A percentile compares a stretch with the other conserved stretches of the same genome.
Evolutionary conservation across 371 early-diverging fungal genomes (phyloP).

Genomic region (Rhizopus stolonifer): DNA sequence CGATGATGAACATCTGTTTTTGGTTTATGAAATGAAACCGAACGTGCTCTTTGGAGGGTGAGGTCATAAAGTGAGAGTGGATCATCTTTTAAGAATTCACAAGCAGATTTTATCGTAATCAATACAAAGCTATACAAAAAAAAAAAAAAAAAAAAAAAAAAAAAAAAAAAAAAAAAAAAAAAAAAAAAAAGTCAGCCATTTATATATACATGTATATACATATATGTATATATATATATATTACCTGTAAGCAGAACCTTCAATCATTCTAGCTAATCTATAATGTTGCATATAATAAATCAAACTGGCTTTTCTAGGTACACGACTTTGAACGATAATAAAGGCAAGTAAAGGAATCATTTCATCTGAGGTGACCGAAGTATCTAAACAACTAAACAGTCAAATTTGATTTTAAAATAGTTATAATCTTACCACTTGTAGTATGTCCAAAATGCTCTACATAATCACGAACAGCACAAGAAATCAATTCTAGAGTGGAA

Average conservation of each 20-base stretch:
- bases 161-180: too few relatives aligned
- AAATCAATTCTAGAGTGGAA: conserved; percentile 40
- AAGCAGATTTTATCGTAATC: conserved; percentile 53
- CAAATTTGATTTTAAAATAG: too few relatives aligned
- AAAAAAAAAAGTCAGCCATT: too few relatives aligned
- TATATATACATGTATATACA: too few relatives aligned
- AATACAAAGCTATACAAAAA: conserved; percentile 57
- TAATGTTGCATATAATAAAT: conserved; percentile 60
- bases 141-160: too few relatives aligned
- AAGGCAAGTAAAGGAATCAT: conserved; percentile 63
- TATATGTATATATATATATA: too few relatives aligned
- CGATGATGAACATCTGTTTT: conserved; percentile 30
- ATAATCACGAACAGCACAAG: conserved; percentile 37
- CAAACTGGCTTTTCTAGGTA: conserved; percentile 53
- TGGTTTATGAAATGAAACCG: conserved; percentile 8
- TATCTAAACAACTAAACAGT: too few relatives aligned
- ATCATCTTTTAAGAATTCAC: conserved; percentile 58
- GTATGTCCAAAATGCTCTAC: conserved; percentile 21
- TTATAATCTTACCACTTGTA: conserved; percentile 12
- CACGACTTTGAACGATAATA: conserved; percentile 51
- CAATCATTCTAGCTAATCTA: conserved; percentile 46
- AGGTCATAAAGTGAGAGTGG: conserved; percentile 47
- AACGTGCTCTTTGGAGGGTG: conserved; percentile 15
- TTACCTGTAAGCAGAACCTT: conserved; percentile 53
- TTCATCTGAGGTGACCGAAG: conserved; percentile 61